A percentile compares a stretch with the other conserved stretches of the same genome.
These are phyloP conservation scores for Aureobasidium mangrovei DNA, from an alignment of 2,329 filamentous ascomycete genomes.

Conservation along the genomic window DNA sequence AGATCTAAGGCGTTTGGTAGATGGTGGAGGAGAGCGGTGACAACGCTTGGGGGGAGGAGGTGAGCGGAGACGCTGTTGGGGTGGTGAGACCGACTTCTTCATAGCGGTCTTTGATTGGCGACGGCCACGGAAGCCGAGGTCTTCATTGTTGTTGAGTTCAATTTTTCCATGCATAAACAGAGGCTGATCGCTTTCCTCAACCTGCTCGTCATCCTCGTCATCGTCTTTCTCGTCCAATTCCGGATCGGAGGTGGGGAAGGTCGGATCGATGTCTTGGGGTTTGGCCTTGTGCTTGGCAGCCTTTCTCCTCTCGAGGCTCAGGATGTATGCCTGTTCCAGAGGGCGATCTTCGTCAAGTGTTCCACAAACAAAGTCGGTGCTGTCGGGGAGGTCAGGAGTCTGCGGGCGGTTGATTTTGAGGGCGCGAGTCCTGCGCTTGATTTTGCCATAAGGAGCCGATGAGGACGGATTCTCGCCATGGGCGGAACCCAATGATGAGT, in stretches of 20 bases:
- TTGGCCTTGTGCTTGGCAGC: constrained; percentile 71
- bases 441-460: constrained; percentile 30
- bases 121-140: constrained; percentile 40
- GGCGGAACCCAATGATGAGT: constrained; percentile 45
- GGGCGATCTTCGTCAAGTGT: constrained; percentile 93
- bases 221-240: constrained; percentile 71
- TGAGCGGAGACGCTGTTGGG: constrained; percentile 55
- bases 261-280: constrained; percentile 96
- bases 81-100: constrained; percentile 41
- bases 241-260: constrained; percentile 88
- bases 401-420: constrained; percentile 20
- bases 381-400: constrained; percentile 76
- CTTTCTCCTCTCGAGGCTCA: constrained; percentile 71
- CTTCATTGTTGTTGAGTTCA: constrained; percentile 52
- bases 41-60: constrained; percentile 18
- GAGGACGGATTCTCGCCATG: constrained; percentile 17
- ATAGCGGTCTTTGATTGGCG: constrained; percentile 20
- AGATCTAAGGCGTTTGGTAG: constrained; percentile 19
- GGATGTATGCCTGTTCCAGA: constrained; percentile 87
- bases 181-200: constrained; percentile 57
- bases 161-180: constrained; percentile 56
- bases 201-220: constrained; percentile 37
- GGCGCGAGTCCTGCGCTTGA: constrained; percentile 25
- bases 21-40: constrained; percentile 39
- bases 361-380: constrained; percentile 97